These are phyloP conservation scores for Aspergillus bombycis DNA, from an alignment of 2,329 filamentous ascomycete genomes.

Conservation along the genomic window DNA sequence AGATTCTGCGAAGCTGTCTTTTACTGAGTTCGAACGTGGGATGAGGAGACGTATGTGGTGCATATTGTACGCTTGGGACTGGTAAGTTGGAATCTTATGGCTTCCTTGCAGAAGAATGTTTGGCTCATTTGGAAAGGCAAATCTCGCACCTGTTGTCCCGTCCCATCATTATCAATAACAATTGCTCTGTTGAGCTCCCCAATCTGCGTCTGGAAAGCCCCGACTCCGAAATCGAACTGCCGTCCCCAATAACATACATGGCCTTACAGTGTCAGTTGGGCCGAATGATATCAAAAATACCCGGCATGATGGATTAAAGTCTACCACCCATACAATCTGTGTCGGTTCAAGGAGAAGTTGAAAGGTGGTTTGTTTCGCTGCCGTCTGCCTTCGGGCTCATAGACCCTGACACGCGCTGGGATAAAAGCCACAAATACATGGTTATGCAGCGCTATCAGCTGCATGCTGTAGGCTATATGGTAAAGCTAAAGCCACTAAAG, in stretches of 20 bases:
- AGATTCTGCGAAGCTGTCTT: conserved; percentile 35
- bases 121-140: conserved; percentile 31
- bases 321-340: conserved; percentile 28
- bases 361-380: conserved; percentile 50
- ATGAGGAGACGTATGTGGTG: conserved; percentile 53
- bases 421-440: conserved; percentile 48
- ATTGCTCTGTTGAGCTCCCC: conserved; percentile 44
- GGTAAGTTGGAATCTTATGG: conserved; percentile 35
- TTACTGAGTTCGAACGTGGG: conserved; percentile 52
- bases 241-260: conserved; percentile 51
- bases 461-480: conserved; percentile 50
- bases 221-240: conserved; percentile 37
- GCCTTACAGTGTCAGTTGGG: conserved; percentile 45
- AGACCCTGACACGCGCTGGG: conserved; percentile 47
- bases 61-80: conserved; percentile 53
- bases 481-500: conserved; percentile 52
- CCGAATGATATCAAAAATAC: conserved; percentile 30
- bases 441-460: conserved; percentile 52
- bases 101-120: not conserved
- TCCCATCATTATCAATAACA: conserved; percentile 49
- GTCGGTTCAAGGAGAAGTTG: conserved; percentile 36
- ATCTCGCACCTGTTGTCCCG: conserved; percentile 50
- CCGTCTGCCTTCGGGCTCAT: conserved; percentile 46
- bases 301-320: conserved; percentile 16
- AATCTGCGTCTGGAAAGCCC: conserved; percentile 40